Evolutionary conservation across 2,329 filamentous ascomycete genomes (phyloP).

Genomic region (Neofusicoccum parvum): DNA sequence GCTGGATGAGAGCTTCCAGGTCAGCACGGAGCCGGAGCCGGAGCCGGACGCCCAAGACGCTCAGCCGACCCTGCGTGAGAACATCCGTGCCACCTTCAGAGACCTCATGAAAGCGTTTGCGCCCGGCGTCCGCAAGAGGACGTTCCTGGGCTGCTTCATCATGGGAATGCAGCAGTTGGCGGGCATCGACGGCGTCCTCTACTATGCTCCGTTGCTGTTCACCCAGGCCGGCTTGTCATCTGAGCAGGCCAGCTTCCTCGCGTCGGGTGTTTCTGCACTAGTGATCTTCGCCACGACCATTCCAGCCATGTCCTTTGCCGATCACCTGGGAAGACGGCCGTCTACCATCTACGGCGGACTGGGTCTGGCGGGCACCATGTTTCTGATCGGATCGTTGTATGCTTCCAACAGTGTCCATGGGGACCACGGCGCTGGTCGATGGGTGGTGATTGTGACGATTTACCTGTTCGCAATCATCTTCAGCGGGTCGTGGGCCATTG

Average conservation of each 20-base stretch:
- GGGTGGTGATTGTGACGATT: conserved; percentile 55
- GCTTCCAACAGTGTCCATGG: conserved; percentile 47
- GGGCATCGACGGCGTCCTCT: conserved; percentile 65
- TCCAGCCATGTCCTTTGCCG: conserved; percentile 58
- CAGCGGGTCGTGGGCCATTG: conserved; percentile 56
- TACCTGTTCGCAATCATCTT: conserved; percentile 53
- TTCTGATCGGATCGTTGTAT: conserved; percentile 58
- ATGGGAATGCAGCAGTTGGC: conserved; percentile 62
- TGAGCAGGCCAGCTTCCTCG: conserved; percentile 58
- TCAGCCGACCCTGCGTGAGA: conserved; percentile 28
- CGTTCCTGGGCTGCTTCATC: conserved; percentile 54
- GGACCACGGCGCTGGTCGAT: conserved; percentile 44
- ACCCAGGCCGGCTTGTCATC: conserved; percentile 60
- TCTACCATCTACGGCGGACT: conserved; percentile 59
- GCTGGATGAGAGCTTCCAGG: conserved; percentile 14
- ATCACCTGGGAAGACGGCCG: conserved; percentile 59
- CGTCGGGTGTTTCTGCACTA: conserved; percentile 62
- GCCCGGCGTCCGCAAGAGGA: conserved; percentile 34
- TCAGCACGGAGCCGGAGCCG: too few species aligned
- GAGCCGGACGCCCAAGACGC: background rate
- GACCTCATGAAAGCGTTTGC: conserved; percentile 30
- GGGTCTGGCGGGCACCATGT: conserved; percentile 52
- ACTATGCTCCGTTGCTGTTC: conserved; percentile 65
- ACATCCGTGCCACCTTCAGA: conserved; percentile 34
- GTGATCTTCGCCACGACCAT: conserved; percentile 61